Conservation (phyloP, 768 basidiomycete genomes). For the Boletus insuetus region DNA sequence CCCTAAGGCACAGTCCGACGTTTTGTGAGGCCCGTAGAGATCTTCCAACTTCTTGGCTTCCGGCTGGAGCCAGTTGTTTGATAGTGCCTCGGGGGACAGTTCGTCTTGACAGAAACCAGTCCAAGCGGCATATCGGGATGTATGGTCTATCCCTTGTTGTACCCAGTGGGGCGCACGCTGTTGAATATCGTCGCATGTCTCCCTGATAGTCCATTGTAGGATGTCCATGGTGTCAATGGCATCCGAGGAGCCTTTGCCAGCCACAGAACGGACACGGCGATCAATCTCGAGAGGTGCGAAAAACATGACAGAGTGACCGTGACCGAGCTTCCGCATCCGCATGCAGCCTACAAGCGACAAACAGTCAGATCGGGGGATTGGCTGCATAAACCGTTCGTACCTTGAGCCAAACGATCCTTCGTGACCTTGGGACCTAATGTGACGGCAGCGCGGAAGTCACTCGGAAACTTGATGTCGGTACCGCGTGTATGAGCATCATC, state of each 20-base stretch:
- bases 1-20: neutral
- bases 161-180: constrained; percentile 41
- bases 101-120: constrained; percentile 1
- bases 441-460: constrained; percentile 34
- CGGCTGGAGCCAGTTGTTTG: constrained; percentile 37
- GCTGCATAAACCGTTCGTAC: constrained; percentile 12
- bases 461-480: constrained; percentile 38
- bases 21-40: constrained; percentile 26
- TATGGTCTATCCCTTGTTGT: constrained; percentile 33
- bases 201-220: constrained; percentile 42
- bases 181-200: constrained; percentile 44
- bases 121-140: constrained; percentile 17
- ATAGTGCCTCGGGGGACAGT: neutral
- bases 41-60: constrained; percentile 39
- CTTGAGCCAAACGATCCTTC: constrained; percentile 37
- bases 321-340: constrained; percentile 50
- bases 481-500: constrained; percentile 41
- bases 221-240: constrained; percentile 30
- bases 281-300: constrained; percentile 45
- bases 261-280: constrained; percentile 31
- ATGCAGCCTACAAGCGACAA: constrained; percentile 41
- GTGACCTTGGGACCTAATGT: constrained; percentile 38
- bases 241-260: constrained; percentile 4
- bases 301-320: constrained; percentile 47
- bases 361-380: neutral